Conservation (phyloP, 495 filamentous ascomycete species). For the Aspergillus diversus region DNA sequence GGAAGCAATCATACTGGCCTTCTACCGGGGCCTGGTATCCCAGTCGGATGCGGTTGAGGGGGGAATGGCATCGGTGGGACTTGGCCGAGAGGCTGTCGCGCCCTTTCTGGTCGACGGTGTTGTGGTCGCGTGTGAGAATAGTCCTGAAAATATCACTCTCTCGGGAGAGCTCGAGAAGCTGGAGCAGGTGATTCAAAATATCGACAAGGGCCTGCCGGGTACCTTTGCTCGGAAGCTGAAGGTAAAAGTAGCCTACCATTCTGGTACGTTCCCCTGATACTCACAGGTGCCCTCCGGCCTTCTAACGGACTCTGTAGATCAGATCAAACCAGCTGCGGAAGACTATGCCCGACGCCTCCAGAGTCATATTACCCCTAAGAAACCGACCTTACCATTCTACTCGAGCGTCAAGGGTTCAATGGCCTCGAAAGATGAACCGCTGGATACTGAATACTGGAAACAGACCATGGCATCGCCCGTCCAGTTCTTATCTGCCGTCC, state of each 20-base stretch:
- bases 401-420: slow-evolving; percentile 36
- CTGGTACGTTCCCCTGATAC: slow-evolving; percentile 17
- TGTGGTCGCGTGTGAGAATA: slow-evolving; percentile 49
- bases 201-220: slow-evolving; percentile 30
- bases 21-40: slow-evolving; percentile 23
- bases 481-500: slow-evolving; percentile 28
- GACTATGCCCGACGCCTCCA: background rate
- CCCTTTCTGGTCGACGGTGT: slow-evolving; percentile 29
- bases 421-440: background rate
- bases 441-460: slow-evolving; percentile 38
- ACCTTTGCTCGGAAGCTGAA: slow-evolving; percentile 26
- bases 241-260: slow-evolving; percentile 47
- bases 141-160: slow-evolving; percentile 41
- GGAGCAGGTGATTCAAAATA: slow-evolving; percentile 33
- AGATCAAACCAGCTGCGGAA: slow-evolving; percentile 20
- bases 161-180: slow-evolving; percentile 47
- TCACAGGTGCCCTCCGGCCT: no score
- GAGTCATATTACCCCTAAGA: background rate
- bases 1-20: slow-evolving; percentile 22
- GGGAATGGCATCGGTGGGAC: slow-evolving; percentile 51
- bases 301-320: no score
- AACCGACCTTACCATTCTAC: slow-evolving; percentile 18
- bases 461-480: slow-evolving; percentile 45
- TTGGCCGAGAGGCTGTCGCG: slow-evolving; percentile 27
- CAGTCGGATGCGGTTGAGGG: background rate